A percentile compares a stretch with the other conserved stretches of the same genome.
Conservation (phyloP, 2,329 filamentous ascomycete species). For the Fusarium torreyae region DNA sequence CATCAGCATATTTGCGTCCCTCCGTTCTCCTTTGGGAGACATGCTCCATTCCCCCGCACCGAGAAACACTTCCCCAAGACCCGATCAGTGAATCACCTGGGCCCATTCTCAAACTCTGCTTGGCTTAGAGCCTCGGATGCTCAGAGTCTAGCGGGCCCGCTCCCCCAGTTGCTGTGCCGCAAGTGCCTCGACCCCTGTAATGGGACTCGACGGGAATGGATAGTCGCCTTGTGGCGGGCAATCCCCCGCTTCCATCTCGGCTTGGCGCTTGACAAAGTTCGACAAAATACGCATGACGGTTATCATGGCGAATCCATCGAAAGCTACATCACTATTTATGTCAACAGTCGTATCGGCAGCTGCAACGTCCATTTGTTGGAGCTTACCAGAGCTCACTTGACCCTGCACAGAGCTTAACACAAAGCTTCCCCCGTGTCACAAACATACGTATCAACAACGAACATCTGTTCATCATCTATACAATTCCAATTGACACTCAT, state of each 20-base stretch:
- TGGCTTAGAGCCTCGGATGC: slow-evolving; percentile 20
- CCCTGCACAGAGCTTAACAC: slow-evolving; percentile 37
- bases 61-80: slow-evolving; percentile 24
- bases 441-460: slow-evolving; percentile 21
- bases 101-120: slow-evolving; percentile 31
- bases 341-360: slow-evolving; percentile 15
- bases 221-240: slow-evolving; percentile 15
- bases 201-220: slow-evolving; percentile 31
- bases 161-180: slow-evolving; percentile 36
- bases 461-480: slow-evolving; percentile 20
- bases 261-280: slow-evolving; percentile 23
- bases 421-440: slow-evolving; percentile 37
- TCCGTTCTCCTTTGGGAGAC: not conserved
- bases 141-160: slow-evolving; percentile 33
- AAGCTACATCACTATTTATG: slow-evolving; percentile 6
- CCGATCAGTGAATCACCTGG: slow-evolving; percentile 35
- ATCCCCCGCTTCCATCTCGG: slow-evolving; percentile 39
- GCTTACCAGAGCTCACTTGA: slow-evolving; percentile 42
- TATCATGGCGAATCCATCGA: too few relatives aligned
- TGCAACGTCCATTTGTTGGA: slow-evolving; percentile 7
- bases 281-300: slow-evolving; percentile 10
- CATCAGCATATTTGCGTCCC: not conserved
- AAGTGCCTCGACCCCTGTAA: slow-evolving; percentile 35
- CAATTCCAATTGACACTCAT: slow-evolving; percentile 17
- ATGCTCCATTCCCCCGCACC: slow-evolving; percentile 33